A percentile compares a stretch with the other conserved stretches of the same genome.
Evolutionary conservation across 1,284 basidiomycete species (phyloP).

Genomic region (Athelia sp.): DNA sequence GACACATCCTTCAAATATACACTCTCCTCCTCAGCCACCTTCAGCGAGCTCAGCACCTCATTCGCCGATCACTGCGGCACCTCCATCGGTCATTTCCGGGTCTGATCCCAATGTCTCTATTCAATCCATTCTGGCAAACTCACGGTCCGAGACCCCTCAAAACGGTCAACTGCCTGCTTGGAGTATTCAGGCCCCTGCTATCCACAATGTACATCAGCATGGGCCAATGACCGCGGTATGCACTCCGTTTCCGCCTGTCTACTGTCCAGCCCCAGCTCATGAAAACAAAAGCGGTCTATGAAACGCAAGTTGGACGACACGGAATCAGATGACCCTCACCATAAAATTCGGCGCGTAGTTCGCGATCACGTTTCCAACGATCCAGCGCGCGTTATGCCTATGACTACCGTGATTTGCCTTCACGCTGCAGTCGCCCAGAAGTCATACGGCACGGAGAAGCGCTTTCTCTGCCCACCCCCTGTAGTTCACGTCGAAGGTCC

Average conservation of each 20-base stretch:
- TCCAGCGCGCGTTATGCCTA: conserved; percentile 65
- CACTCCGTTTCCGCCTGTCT: not conserved
- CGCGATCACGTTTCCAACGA: conserved; percentile 74
- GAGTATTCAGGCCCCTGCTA: conserved; percentile 23
- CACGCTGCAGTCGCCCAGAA: conserved; percentile 91
- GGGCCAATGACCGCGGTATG: not conserved
- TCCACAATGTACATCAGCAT: conserved; percentile 9
- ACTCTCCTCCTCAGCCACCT: conserved; percentile 20
- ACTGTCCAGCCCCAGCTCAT: not conserved
- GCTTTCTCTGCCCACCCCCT: conserved; percentile 85
- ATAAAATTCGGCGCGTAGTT: conserved; percentile 76
- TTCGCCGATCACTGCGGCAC: conserved; percentile 26
- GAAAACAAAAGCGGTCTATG: not conserved
- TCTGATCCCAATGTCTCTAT: conserved; percentile 54
- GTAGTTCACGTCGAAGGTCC: conserved; percentile 86
- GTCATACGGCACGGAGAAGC: conserved; percentile 89
- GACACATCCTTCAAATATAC: conserved; percentile 23
- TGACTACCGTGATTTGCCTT: conserved; percentile 85
- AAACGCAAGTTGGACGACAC: conserved; percentile 74
- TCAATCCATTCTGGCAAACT: conserved; percentile 56
- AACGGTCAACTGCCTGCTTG: conserved; percentile 39
- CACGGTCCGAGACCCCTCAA: conserved; percentile 30
- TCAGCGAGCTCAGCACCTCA: conserved; percentile 25
- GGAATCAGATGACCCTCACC: conserved; percentile 65
- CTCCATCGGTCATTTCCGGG: conserved; percentile 31